Base-by-base conservation (phyloP, 2,329 filamentous ascomycete species). In the Lachnum nothofagi region DNA sequence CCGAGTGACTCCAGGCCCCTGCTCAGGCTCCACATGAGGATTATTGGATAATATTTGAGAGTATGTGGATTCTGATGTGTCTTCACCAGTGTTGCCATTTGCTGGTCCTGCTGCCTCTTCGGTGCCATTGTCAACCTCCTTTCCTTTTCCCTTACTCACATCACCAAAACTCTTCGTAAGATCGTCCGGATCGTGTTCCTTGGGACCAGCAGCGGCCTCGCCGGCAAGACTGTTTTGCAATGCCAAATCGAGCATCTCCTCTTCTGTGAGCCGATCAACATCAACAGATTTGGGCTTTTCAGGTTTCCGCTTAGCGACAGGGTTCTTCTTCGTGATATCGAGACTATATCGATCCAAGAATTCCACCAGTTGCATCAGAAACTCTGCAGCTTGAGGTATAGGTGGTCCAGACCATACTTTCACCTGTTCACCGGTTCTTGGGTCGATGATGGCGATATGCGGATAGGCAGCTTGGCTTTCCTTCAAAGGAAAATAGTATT, bases 301-400 rank as follows among this genome's bases (percentile, higher is more conserved):
- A 3, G 83, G 76, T 67, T 88, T 88, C 46, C 85, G 75, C 65
- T 82, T 86, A 20, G 89, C 85, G 4, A 98, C 89, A 0, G 93
- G 93, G 63, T 98, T 98, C 71, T 94, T 95, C 65, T 86, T 91
- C 62, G 88, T 85, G 38, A 82, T 80, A 24, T 86, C 88, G 43
- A 98, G 74, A 64, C 91, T 96, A 71, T 97, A 98, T 20, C 93
- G 82, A 65, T 97, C 93, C n/a, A 98, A 79, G 61, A 98, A 98
- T 68, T 97, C 91, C 63, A 89, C 87, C 2, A 98, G 76, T 64
- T 96, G 88, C 63, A 90, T 88, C 52, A 95, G 80, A 60, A 98
- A 97, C 12, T 96, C 91, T 8, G 78, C 67, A 0, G 89, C 72
- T 33, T 77, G 78, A 1, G 91, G 84, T 46, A 91, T 87, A 1